Base-by-base conservation (phyloP, 805 yeast species). In the Saturnispora gosingensis region DNA sequence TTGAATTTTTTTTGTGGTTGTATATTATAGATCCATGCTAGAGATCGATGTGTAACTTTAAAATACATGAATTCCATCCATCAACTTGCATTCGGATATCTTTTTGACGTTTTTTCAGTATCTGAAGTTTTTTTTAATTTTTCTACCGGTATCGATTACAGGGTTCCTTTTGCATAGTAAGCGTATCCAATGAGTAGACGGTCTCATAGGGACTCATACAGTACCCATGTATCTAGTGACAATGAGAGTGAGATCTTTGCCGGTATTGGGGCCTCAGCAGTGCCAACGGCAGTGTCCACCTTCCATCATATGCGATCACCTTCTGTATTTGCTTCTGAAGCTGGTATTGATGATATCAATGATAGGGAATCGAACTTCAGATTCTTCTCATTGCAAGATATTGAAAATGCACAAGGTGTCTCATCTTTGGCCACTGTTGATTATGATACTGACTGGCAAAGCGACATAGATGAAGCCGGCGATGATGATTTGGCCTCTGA, bases 401-500 rank as follows among this genome's bases (percentile, higher is more conserved):
- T 91, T 45, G 90, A 85, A 60, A 73, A 76, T 48, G 97, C 98
- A 0, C 93, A 86, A 50, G 97, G 97, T 45, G 71, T 91, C 1
- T 86, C 97, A 2, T 83, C 91, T 2, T 63, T 83, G 58, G 58
- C 50, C 10, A 75, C 77, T 0, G 77, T 85, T 22, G 93, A 85
- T 62, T 85, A 82, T 60, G 83, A 85, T 61, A 81, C 87, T 7
- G 74, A 80, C 58, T 85, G 93, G 85, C 89, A 85, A 56, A 83
- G 78, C 51, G 71, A 67, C 43, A 18, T 18, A 2, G 27, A n/a
- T 22, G 51, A 48, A 28, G 34, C 16, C 15, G 45, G 24, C 4
- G 15, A 40, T 22, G 40, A 42, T 16, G 24, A 27, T 42, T 10
- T 38, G 13, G 30, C 13, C 15, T 13, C 34, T n/a, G 34, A 10